These are phyloP conservation scores for Neofusicoccum cordaticola DNA, from an alignment of 2,329 filamentous ascomycete genomes.

Conservation along the genomic window DNA sequence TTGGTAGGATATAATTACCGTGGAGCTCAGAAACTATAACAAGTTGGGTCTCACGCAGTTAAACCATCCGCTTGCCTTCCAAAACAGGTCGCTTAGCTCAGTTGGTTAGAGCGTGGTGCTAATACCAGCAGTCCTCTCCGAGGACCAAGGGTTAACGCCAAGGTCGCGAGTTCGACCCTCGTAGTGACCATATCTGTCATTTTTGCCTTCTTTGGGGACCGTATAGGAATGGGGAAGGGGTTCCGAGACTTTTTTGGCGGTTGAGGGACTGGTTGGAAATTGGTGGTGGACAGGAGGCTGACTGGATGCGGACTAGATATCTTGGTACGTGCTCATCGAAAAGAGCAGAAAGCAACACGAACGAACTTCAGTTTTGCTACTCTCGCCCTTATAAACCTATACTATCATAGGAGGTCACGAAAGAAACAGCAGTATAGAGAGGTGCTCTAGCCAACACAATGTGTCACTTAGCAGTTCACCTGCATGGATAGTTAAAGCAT, in stretches of 20 bases:
- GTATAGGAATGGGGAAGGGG: background rate
- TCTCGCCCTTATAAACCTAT: background rate
- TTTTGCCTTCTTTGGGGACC: background rate
- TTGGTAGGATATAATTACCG: rapidly evolving
- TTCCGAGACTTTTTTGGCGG: background rate
- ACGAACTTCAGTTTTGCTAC: no score
- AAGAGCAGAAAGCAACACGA: no score
- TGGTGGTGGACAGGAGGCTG: background rate
- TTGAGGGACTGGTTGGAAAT: background rate
- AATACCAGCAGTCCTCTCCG: background rate
- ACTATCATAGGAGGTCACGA: no score
- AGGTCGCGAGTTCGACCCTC: slow-evolving; percentile 16
- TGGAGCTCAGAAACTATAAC: rapidly evolving
- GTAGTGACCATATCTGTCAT: background rate
- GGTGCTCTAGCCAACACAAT: no score
- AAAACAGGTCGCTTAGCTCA: slow-evolving; percentile 17
- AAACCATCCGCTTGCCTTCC: no score
- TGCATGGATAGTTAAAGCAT: no score
- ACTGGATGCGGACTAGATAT: background rate
- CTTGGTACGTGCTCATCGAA: no score
- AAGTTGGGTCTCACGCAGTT: no score
- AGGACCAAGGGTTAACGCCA: background rate
- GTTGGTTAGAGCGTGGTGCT: slow-evolving; percentile 18
- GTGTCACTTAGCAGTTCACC: no score
- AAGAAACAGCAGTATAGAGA: no score